A percentile compares a stretch with the other conserved stretches of the same genome.
Conservation (phyloP, 495 filamentous ascomycete genomes). For the Podospora pseudopauciseta region DNA sequence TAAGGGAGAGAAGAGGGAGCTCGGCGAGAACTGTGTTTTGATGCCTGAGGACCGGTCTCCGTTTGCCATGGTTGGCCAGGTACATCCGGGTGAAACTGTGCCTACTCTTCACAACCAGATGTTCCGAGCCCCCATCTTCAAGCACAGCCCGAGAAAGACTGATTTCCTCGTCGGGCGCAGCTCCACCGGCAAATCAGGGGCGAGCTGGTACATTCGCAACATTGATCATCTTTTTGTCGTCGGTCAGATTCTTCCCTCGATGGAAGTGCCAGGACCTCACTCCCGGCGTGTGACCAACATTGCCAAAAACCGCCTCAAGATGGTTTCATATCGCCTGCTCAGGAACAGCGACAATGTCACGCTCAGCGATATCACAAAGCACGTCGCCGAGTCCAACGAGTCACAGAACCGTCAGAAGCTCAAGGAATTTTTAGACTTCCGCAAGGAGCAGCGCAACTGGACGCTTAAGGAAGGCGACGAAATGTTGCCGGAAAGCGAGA, state of each 20-base stretch:
- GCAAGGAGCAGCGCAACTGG: slow-evolving; percentile 82
- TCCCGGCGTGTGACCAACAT: slow-evolving; percentile 92
- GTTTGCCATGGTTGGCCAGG: slow-evolving; percentile 89
- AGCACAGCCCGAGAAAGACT: slow-evolving; percentile 68
- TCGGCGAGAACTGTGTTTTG: slow-evolving; percentile 83
- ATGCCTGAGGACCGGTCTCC: slow-evolving; percentile 92
- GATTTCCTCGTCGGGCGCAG: slow-evolving; percentile 87
- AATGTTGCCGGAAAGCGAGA: slow-evolving; percentile 69
- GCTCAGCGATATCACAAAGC: slow-evolving; percentile 75
- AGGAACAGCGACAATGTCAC: slow-evolving; percentile 67
- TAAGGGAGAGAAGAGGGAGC: slow-evolving; percentile 45
- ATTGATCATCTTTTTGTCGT: slow-evolving; percentile 87
- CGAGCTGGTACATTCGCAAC: slow-evolving; percentile 74
- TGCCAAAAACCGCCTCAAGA: slow-evolving; percentile 90
- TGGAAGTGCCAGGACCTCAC: slow-evolving; percentile 89
- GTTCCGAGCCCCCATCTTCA: slow-evolving; percentile 91
- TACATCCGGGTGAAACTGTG: slow-evolving; percentile 82
- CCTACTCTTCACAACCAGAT: slow-evolving; percentile 91
- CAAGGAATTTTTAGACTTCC: slow-evolving; percentile 89
- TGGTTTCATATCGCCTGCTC: slow-evolving; percentile 84
- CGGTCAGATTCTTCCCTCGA: slow-evolving; percentile 85
- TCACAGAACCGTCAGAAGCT: slow-evolving; percentile 94
- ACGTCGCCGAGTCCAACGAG: slow-evolving; percentile 85
- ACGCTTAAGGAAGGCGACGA: slow-evolving; percentile 65
- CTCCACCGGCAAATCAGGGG: slow-evolving; percentile 68